Conservation (phyloP, 257 asterid genomes). For the Solanum gracilifrons region DNA sequence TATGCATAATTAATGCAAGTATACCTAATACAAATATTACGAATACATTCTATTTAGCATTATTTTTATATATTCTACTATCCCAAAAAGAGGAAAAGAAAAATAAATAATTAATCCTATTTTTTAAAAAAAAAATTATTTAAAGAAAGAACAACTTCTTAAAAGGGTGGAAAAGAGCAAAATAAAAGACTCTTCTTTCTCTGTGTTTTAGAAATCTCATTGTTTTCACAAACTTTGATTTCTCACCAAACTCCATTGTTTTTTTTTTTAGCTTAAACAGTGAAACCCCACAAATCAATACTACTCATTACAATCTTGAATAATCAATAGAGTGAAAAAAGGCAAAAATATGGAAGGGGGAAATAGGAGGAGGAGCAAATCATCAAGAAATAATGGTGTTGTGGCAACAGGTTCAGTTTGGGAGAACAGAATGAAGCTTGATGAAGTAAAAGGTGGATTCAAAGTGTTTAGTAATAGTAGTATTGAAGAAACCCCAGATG, state of each 20-base stretch:
- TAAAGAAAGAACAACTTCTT: not conserved
- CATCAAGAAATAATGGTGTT: slow-evolving; percentile 33
- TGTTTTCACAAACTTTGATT: slow-evolving; percentile 16
- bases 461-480: slow-evolving; percentile 33
- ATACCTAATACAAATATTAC: no score
- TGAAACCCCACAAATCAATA: slow-evolving; percentile 11
- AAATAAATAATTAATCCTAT: not conserved
- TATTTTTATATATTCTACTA: no score
- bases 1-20: no score
- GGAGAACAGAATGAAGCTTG: slow-evolving; percentile 85
- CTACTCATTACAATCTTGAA: slow-evolving; percentile 16
- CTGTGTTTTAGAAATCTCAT: slow-evolving; percentile 15
- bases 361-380: slow-evolving; percentile 24
- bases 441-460: slow-evolving; percentile 60
- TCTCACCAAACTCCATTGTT: slow-evolving; percentile 11
- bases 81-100: not conserved
- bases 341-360: slow-evolving; percentile 29
- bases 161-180: not conserved
- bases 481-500: slow-evolving; percentile 6
- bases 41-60: no score
- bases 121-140: no score
- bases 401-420: slow-evolving; percentile 72
- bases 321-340: not conserved
- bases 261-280: slow-evolving; percentile 36
- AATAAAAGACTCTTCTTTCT: not conserved